Base-by-base conservation (phyloP, 345 rosid genomes). In the Populus simonii region DNA sequence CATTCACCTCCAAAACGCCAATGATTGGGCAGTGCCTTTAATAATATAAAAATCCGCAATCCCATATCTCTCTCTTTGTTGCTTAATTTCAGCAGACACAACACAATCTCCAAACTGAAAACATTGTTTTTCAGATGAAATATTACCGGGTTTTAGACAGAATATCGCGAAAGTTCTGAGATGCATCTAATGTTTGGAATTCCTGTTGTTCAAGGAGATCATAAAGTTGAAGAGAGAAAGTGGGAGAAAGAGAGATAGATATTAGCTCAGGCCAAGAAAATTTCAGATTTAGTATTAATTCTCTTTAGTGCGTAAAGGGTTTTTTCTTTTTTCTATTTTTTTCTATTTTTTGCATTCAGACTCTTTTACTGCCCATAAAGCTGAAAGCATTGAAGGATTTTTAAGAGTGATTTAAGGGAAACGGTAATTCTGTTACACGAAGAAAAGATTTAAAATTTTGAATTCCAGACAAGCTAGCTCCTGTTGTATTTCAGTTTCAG, bases 231-330 rank as follows among this genome's bases (percentile, higher is more conserved):
- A 75, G 88, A 78, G 70, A 71, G 18, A 4, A 23, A 76, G 84
- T 81, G 85, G 85, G 79, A 84, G 55, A 78, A 80, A 15, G 82
- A 85, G 74, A 43, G 84, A 82, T 70, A 82, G 45, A 39, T 6
- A 63, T 55, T 45, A 61, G 29, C 25, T 41, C 66, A n/a, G 66
- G 29, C 33, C 27, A 65, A 29, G 29, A 7, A 65, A 65, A 3
- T 61, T 47, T 47, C 51, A 47, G 51, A 47, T 47, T 47, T 13
- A 47, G 51, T 47, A 47, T 47, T 4, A 3, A 15, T 47, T 47
- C 18, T 47, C 51, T 45, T 12, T 45, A 41, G 17, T 45, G 51
- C 51, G 51, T 45, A 13, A 45, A 53, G 16, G 53, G 7, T 59
- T 8, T 47, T 25, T 55, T 68, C 5, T 38, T 22, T 57, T 20